These are phyloP conservation scores for Candida hungchunana DNA, from an alignment of 805 yeast genomes.

Conservation along the genomic window DNA sequence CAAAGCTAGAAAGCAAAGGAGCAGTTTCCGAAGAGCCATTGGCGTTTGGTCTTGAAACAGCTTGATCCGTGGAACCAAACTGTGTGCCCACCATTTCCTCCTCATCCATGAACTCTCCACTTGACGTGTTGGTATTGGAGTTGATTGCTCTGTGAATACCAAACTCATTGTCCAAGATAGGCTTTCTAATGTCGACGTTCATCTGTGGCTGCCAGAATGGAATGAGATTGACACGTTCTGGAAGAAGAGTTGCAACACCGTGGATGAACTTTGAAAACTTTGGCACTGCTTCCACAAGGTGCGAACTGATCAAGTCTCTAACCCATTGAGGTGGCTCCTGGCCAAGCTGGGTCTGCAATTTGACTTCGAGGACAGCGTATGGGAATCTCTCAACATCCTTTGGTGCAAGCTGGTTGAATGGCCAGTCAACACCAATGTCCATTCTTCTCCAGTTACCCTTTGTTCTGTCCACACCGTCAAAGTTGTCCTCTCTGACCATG, in stretches of 20 bases:
- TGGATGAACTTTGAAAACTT: slow-evolving; percentile 96
- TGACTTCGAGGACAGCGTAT: slow-evolving; percentile 95
- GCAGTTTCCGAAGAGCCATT: slow-evolving; percentile 28
- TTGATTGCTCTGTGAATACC: slow-evolving; percentile 27
- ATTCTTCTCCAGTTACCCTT: slow-evolving; percentile 95
- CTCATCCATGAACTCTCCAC: slow-evolving; percentile 62
- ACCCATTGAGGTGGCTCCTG: slow-evolving; percentile 99
- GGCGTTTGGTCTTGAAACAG: slow-evolving; percentile 14
- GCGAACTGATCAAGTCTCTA: slow-evolving; percentile 83
- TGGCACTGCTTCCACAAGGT: slow-evolving; percentile 96
- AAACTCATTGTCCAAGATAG: slow-evolving; percentile 39
- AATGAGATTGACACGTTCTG: slow-evolving; percentile 75
- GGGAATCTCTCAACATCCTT: slow-evolving; percentile 91
- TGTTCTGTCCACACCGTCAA: slow-evolving; percentile 89
- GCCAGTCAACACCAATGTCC: slow-evolving; percentile 98
- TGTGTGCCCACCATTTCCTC: slow-evolving; percentile 56
- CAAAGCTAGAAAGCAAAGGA: slow-evolving; percentile 23
- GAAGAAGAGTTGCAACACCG: slow-evolving; percentile 89
- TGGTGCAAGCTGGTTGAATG: slow-evolving; percentile 81
- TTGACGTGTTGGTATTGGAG: slow-evolving; percentile 30
- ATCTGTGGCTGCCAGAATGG: slow-evolving; percentile 99
- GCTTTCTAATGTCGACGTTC: slow-evolving; percentile 93
- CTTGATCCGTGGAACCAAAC: slow-evolving; percentile 36
- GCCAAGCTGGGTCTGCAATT: slow-evolving; percentile 94
- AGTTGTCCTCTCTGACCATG: slow-evolving; percentile 97